Conservation (phyloP, 2,329 filamentous ascomycete species). For the Botrytis hyacinthi region DNA sequence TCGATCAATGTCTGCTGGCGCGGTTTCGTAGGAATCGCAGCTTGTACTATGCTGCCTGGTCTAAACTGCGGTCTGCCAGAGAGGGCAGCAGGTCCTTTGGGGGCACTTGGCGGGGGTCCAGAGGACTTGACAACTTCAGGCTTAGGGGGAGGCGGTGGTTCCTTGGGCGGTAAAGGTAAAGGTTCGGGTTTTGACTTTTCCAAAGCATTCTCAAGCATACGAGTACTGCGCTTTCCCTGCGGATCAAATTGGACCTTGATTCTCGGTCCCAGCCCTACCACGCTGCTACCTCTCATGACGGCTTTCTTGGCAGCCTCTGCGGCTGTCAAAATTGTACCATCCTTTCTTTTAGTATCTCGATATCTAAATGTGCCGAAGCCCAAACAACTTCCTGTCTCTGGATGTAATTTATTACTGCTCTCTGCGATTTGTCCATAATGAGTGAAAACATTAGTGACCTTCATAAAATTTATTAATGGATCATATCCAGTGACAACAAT, state of each 20-base stretch:
- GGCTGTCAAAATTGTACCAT: slow-evolving; percentile 57
- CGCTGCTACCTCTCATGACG: slow-evolving; percentile 69
- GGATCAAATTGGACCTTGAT: slow-evolving; percentile 81
- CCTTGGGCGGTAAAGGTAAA: slow-evolving; percentile 37
- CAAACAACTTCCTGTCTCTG: slow-evolving; percentile 88
- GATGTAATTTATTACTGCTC: slow-evolving; percentile 92
- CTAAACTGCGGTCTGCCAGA: slow-evolving; percentile 35
- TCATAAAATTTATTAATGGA: slow-evolving; percentile 76
- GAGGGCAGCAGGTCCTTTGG: slow-evolving; percentile 65
- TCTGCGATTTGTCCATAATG: slow-evolving; percentile 85
- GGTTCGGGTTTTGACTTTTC: slow-evolving; percentile 54
- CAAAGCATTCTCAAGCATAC: slow-evolving; percentile 72
- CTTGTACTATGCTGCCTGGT: slow-evolving; percentile 23
- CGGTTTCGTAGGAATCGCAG: slow-evolving; percentile 45
- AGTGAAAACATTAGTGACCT: slow-evolving; percentile 73
- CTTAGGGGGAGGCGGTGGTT: slow-evolving; percentile 38
- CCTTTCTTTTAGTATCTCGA: slow-evolving; percentile 60
- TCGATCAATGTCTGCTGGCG: slow-evolving; percentile 59
- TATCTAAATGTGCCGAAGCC: slow-evolving; percentile 92
- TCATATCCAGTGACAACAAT: slow-evolving; percentile 97
- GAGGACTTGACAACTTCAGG: slow-evolving; percentile 47
- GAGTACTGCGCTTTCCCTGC: slow-evolving; percentile 78
- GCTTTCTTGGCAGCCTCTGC: slow-evolving; percentile 80
- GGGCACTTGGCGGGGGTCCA: slow-evolving; percentile 77
- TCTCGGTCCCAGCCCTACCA: slow-evolving; percentile 73